A percentile compares a stretch with the other conserved stretches of the same genome.
Conservation (phyloP, 2,329 filamentous ascomycete species). For the Trichoderma atrobrunneum region DNA sequence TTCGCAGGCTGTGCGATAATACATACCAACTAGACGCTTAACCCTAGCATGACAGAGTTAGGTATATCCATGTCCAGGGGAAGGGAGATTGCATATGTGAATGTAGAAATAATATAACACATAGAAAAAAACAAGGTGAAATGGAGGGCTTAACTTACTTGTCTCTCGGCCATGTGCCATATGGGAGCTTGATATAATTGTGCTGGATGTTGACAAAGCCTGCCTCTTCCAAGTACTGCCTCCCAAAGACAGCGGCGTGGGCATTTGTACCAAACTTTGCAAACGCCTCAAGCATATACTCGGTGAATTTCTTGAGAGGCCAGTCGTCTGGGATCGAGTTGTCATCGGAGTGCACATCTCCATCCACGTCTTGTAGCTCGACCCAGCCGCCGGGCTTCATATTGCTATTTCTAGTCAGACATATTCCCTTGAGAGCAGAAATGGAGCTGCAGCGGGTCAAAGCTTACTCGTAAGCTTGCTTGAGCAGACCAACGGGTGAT, state of each 20-base stretch:
- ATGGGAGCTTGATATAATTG: slow-evolving; percentile 41
- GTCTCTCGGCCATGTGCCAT: slow-evolving; percentile 47
- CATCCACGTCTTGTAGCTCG: slow-evolving; percentile 41
- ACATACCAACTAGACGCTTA: slow-evolving; percentile 41
- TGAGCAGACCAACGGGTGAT: slow-evolving; percentile 30
- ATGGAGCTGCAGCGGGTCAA: fast-evolving
- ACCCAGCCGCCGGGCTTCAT: slow-evolving; percentile 44
- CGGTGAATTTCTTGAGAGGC: slow-evolving; percentile 22
- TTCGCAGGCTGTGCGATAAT: slow-evolving; percentile 41
- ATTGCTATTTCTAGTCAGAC: slow-evolving; percentile 26
- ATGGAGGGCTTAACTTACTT: slow-evolving; percentile 25
- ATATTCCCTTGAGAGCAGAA: neutral
- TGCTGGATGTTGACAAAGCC: slow-evolving; percentile 41
- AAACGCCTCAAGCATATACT: slow-evolving; percentile 35
- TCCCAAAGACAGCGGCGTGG: slow-evolving; percentile 38
- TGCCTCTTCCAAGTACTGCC: slow-evolving; percentile 35
- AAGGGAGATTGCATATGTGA: neutral
- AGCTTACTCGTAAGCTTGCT: slow-evolving; percentile 32
- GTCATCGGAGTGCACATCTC: slow-evolving; percentile 36
- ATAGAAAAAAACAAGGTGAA: neutral
- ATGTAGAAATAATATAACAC: neutral
- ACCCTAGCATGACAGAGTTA: slow-evolving; percentile 24
- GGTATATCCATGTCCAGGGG: neutral
- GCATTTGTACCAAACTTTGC: slow-evolving; percentile 37
- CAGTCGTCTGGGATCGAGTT: slow-evolving; percentile 26